Percentiles rank a stretch among this genome's conserved stretches.
These are phyloP conservation scores for Psilocybe sp. DNA, from an alignment of 768 basidiomycete species.

Conservation along the genomic window DNA sequence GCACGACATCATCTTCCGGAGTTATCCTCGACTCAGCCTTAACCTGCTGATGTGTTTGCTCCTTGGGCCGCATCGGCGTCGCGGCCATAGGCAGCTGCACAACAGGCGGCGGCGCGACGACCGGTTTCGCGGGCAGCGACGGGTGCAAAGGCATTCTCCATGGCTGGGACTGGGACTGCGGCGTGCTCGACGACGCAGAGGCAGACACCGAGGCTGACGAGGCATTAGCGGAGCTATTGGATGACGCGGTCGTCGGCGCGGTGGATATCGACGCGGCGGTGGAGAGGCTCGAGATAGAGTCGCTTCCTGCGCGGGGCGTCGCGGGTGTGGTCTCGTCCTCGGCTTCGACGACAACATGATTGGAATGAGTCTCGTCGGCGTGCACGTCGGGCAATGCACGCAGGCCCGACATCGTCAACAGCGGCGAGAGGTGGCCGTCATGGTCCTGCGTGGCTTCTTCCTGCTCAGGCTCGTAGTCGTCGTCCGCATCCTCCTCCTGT, in stretches of 20 bases:
- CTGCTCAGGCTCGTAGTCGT: too few relatives aligned
- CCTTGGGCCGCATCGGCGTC: conserved; percentile 17
- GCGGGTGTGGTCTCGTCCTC: conserved; percentile 57
- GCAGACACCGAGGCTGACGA: not conserved
- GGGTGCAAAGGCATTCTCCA: conserved; percentile 34
- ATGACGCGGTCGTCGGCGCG: conserved; percentile 2
- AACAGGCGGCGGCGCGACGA: conserved; percentile 14
- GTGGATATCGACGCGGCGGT: conserved; percentile 13
- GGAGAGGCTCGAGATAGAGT: conserved; percentile 45
- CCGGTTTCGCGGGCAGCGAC: conserved; percentile 47
- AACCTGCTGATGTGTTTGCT: too few relatives aligned
- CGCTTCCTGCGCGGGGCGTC: conserved; percentile 62
- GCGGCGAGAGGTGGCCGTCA: too few relatives aligned
- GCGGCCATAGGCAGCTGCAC: conserved; percentile 16
- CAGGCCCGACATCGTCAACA: too few relatives aligned
- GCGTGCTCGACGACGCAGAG: not conserved
- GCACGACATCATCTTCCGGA: too few relatives aligned
- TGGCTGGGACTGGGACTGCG: not conserved
- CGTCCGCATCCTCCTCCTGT: too few relatives aligned
- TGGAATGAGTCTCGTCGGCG: too few relatives aligned
- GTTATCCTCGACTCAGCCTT: too few relatives aligned
- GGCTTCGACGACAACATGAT: conserved; percentile 21
- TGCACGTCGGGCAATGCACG: too few relatives aligned
- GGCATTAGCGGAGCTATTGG: not conserved
- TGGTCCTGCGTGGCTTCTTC: too few relatives aligned